Evolutionary conservation across 2,329 filamentous ascomycete species (phyloP).

Genomic region (Cryphonectria nitschkei): DNA sequence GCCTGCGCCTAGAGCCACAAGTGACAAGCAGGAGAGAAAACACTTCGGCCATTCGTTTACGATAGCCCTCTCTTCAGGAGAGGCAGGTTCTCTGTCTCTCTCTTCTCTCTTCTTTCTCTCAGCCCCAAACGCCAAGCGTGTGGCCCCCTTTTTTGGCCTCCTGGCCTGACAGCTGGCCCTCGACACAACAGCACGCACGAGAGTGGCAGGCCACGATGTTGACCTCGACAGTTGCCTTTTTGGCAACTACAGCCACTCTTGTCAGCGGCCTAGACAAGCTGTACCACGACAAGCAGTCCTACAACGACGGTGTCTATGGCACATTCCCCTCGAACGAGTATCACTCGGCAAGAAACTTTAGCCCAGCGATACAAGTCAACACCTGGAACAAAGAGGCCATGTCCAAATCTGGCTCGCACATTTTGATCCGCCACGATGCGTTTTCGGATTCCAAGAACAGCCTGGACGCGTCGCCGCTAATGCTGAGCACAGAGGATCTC

Average conservation of each 20-base stretch:
- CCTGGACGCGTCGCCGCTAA: slow-evolving; percentile 39
- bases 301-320: slow-evolving; percentile 35
- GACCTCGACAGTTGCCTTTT: background rate
- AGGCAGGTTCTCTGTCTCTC: background rate
- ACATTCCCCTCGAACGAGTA: slow-evolving; percentile 40
- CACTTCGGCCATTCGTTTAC: background rate
- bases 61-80: background rate
- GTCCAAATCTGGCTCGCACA: slow-evolving; percentile 37
- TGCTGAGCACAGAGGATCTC: slow-evolving; percentile 41
- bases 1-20: background rate
- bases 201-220: background rate
- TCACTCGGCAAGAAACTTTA: slow-evolving; percentile 38
- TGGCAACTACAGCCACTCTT: background rate
- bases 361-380: slow-evolving; percentile 42
- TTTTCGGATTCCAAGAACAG: background rate
- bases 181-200: background rate
- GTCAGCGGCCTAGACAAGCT: slow-evolving; percentile 1
- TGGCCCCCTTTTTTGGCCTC: background rate
- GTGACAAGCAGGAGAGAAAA: background rate
- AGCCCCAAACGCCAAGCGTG: background rate
- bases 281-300: slow-evolving; percentile 34
- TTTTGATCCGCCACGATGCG: slow-evolving; percentile 38
- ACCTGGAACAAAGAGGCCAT: slow-evolving; percentile 33
- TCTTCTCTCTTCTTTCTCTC: background rate
- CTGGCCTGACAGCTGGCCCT: background rate